Evolutionary conservation across 2,329 filamentous ascomycete genomes (phyloP).

Genomic region (Cladosporium sp.): DNA sequence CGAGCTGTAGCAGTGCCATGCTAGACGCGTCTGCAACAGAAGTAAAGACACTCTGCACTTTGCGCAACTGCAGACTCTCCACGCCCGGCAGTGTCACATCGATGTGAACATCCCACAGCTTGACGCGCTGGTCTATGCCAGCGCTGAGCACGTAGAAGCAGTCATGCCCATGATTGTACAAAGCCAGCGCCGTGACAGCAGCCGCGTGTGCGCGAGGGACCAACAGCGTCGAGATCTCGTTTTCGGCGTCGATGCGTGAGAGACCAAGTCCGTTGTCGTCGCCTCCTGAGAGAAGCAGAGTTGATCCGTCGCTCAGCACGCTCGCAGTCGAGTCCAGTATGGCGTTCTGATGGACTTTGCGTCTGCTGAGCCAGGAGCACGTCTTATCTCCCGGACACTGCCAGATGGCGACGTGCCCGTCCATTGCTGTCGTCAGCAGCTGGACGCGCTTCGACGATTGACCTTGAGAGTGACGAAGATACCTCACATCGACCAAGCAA

Average conservation of each 20-base stretch:
- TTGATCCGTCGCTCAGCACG: conserved; percentile 34
- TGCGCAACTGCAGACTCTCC: conserved; percentile 33
- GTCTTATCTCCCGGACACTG: not conserved
- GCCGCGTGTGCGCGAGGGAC: conserved; percentile 67
- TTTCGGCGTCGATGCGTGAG: conserved; percentile 38
- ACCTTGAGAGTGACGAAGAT: not conserved
- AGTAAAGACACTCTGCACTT: conserved; percentile 40
- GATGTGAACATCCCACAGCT: conserved; percentile 45
- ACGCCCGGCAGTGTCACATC: conserved; percentile 24
- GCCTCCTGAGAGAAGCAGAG: conserved; percentile 71
- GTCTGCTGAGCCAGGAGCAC: conserved; percentile 39
- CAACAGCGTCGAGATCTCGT: conserved; percentile 37
- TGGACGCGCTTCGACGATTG: conserved; percentile 30
- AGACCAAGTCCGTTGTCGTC: conserved; percentile 82
- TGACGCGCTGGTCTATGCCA: conserved; percentile 52
- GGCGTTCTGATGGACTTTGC: conserved; percentile 73
- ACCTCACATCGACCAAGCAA: conserved; percentile 67
- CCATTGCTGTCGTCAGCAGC: conserved; percentile 73
- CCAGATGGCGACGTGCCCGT: conserved; percentile 73
- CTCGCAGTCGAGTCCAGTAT: conserved; percentile 61
- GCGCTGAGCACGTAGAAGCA: conserved; percentile 29
- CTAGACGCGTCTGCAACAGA: conserved; percentile 56
- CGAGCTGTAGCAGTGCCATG: conserved; percentile 42
- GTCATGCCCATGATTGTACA: conserved; percentile 25
- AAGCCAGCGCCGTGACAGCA: conserved; percentile 61